Percentiles rank a stretch among this genome's conserved stretches.
These are phyloP conservation scores for Candida patagonica DNA, from an alignment of 805 yeast genomes.

Conservation along the genomic window DNA sequence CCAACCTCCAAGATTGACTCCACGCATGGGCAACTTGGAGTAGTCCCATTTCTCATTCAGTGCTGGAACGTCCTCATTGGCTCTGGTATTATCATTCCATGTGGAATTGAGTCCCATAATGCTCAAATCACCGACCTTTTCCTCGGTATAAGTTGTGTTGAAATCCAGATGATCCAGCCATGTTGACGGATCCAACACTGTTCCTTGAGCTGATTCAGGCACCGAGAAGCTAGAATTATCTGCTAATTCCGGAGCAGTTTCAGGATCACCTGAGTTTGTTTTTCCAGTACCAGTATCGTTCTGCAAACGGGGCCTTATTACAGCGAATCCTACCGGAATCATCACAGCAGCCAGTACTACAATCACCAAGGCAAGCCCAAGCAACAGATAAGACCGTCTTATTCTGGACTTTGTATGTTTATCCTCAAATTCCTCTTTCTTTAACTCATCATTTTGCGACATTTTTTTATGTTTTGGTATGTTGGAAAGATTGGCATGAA, in stretches of 20 bases:
- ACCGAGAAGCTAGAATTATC: slow-evolving; percentile 6
- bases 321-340: slow-evolving; percentile 24
- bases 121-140: slow-evolving; percentile 27
- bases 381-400: background rate
- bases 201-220: slow-evolving; percentile 21
- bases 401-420: background rate
- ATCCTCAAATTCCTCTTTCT: background rate
- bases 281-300: no score
- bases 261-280: slow-evolving; percentile 6
- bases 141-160: slow-evolving; percentile 28
- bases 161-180: slow-evolving; percentile 28
- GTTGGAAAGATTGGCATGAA: no score
- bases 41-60: slow-evolving; percentile 22
- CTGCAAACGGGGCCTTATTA: slow-evolving; percentile 13
- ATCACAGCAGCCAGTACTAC: slow-evolving; percentile 21
- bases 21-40: slow-evolving; percentile 34
- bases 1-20: slow-evolving; percentile 88
- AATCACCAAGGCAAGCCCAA: slow-evolving; percentile 9
- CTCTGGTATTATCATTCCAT: slow-evolving; percentile 24
- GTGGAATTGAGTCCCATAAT: slow-evolving; percentile 28
- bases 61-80: slow-evolving; percentile 24
- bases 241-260: slow-evolving; percentile 1
- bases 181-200: slow-evolving; percentile 23
- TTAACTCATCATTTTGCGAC: background rate
- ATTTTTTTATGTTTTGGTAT: no score